Conservation (phyloP, 495 filamentous ascomycete species). For the Podospora comata region DNA sequence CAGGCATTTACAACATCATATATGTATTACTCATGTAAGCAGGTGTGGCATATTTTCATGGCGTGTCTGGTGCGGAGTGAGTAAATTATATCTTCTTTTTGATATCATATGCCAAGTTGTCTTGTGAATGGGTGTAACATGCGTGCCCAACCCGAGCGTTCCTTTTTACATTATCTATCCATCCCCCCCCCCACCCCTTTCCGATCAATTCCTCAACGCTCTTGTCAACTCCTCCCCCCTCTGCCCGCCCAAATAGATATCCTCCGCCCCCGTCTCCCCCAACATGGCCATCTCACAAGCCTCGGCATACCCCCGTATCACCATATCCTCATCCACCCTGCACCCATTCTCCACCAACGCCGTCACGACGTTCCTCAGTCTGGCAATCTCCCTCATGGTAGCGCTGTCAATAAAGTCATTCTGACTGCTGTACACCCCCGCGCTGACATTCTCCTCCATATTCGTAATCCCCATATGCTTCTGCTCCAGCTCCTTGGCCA, state of each 20-base stretch:
- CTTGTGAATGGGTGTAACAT: too few relatives aligned
- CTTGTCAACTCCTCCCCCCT: constrained; percentile 64
- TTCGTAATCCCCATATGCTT: constrained; percentile 61
- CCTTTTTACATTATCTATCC: background rate
- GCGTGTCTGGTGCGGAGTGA: background rate
- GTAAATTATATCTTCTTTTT: background rate
- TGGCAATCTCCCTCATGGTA: constrained; percentile 83
- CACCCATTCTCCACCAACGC: constrained; percentile 77
- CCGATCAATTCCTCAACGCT: constrained; percentile 40
- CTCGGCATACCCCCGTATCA: constrained; percentile 76
- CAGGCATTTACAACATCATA: background rate
- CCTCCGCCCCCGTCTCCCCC: constrained; percentile 46
- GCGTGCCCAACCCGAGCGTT: background rate
- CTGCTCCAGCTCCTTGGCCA: constrained; percentile 34
- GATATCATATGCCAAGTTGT: too few relatives aligned
- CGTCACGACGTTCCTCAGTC: constrained; percentile 72
- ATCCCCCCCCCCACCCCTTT: background rate
- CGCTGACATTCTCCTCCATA: constrained; percentile 73
- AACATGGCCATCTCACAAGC: constrained; percentile 68
- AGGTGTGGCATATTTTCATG: background rate
- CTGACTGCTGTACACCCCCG: constrained; percentile 78
- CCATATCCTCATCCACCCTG: constrained; percentile 87
- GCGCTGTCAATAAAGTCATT: constrained; percentile 74
- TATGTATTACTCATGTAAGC: background rate
- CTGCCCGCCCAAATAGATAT: constrained; percentile 69